A percentile compares a stretch with the other conserved stretches of the same genome.
Conservation (phyloP, 129 eudicot genomes). For the Flaveria bidentis region DNA sequence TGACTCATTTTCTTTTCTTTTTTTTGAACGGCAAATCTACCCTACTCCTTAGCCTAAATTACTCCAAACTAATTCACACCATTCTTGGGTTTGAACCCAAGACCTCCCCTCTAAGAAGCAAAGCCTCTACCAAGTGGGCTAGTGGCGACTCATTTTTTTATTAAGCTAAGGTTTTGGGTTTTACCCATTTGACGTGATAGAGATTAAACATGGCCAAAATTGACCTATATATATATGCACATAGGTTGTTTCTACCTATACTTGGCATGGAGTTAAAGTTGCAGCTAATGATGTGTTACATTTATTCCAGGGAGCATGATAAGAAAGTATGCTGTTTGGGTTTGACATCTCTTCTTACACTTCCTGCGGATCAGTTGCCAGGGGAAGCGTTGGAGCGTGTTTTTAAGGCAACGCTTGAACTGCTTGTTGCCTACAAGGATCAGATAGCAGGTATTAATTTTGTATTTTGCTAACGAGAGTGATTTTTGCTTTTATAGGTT, state of each 20-base stretch:
- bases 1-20: not conserved
- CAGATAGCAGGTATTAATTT: constrained; percentile 74
- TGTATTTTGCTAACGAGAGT: not conserved
- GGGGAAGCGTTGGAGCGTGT: constrained; percentile 89
- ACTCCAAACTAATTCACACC: too few species aligned
- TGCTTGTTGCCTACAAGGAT: constrained; percentile 93
- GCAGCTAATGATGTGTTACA: not conserved
- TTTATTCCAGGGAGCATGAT: constrained; percentile 64
- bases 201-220: not conserved
- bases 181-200: not conserved
- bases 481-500: not conserved
- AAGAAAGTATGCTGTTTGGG: constrained; percentile 97
- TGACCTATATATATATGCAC: not conserved
- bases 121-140: too few species aligned
- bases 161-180: not conserved
- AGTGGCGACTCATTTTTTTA: not conserved
- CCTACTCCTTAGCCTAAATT: too few species aligned
- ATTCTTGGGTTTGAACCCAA: too few species aligned
- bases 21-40: too few species aligned
- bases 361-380: constrained; percentile 88
- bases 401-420: constrained; percentile 85
- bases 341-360: constrained; percentile 79
- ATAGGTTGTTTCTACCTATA: not conserved
- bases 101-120: too few species aligned
- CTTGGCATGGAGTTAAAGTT: not conserved